Evolutionary conservation across 2,329 filamentous ascomycete genomes (phyloP).

Genomic region (Stachybotrys chlorohalonatus): DNA sequence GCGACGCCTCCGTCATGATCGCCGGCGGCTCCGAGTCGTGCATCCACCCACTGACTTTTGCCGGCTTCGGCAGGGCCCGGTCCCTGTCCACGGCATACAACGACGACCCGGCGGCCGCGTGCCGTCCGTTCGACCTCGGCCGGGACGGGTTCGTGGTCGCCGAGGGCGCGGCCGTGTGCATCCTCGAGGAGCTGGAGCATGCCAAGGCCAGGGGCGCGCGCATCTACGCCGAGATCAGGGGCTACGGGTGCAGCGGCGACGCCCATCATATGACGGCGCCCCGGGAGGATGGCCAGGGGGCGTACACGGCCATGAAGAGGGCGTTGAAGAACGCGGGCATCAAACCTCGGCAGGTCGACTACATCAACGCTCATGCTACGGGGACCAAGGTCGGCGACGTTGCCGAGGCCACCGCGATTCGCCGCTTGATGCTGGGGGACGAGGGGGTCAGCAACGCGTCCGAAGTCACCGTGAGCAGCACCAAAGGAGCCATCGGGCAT

Average conservation of each 20-base stretch:
- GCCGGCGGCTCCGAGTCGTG: slow-evolving; percentile 94
- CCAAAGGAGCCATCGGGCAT: slow-evolving; percentile 89
- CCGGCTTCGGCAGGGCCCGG: slow-evolving; percentile 80
- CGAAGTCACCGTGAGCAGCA: slow-evolving; percentile 79
- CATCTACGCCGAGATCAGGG: slow-evolving; percentile 82
- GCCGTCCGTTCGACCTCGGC: slow-evolving; percentile 75
- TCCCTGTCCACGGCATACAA: slow-evolving; percentile 81
- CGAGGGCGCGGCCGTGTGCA: slow-evolving; percentile 79
- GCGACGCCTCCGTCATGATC: slow-evolving; percentile 90
- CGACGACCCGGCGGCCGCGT: slow-evolving; percentile 58
- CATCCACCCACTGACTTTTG: slow-evolving; percentile 87
- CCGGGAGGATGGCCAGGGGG: slow-evolving; percentile 70
- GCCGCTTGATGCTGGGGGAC: slow-evolving; percentile 63
- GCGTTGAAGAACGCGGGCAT: slow-evolving; percentile 67
- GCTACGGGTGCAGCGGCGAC: slow-evolving; percentile 86
- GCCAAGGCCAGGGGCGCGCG: slow-evolving; percentile 67
- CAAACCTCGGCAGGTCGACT: slow-evolving; percentile 65
- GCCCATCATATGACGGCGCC: slow-evolving; percentile 93
- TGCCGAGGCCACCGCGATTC: slow-evolving; percentile 81
- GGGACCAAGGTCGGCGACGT: slow-evolving; percentile 77
- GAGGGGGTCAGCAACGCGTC: slow-evolving; percentile 53
- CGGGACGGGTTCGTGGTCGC: slow-evolving; percentile 85
- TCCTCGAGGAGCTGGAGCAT: slow-evolving; percentile 87
- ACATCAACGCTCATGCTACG: slow-evolving; percentile 94
- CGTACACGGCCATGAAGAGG: slow-evolving; percentile 74